Evolutionary conservation across 441 rosid genomes (phyloP).

Genomic region (Syzygium malaccense): DNA sequence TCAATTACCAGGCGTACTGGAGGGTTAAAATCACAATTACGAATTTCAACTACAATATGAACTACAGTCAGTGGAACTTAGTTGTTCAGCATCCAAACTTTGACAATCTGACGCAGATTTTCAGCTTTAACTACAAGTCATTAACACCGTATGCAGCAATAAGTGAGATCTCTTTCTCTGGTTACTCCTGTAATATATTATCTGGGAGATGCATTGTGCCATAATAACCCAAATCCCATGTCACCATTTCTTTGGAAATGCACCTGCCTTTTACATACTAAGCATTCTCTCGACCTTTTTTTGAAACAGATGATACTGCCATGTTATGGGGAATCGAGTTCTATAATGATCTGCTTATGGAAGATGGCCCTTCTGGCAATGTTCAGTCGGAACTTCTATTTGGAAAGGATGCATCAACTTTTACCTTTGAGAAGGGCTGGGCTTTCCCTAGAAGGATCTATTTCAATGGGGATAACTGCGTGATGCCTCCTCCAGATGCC

Average conservation of each 20-base stretch:
- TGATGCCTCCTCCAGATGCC: conserved; percentile 52
- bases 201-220: not conserved
- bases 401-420: conserved; percentile 33
- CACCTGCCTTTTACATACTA: not conserved
- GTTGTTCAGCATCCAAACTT: conserved; percentile 91
- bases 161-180: conserved; percentile 40
- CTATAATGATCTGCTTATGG: conserved; percentile 46
- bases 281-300: not conserved
- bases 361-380: conserved; percentile 47
- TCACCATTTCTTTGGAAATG: not conserved
- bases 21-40: conserved; percentile 71
- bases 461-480: conserved; percentile 61
- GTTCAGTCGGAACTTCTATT: conserved; percentile 60
- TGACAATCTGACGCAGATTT: conserved; percentile 59
- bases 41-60: conserved; percentile 77
- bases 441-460: conserved; percentile 59
- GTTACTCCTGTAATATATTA: not conserved
- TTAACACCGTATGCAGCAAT: conserved; percentile 47
- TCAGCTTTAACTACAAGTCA: conserved; percentile 61
- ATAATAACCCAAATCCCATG: not conserved
- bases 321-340: conserved; percentile 56
- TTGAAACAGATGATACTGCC: conserved; percentile 45
- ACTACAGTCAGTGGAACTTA: conserved; percentile 74
- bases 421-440: conserved; percentile 57
- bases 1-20: conserved; percentile 80